Conservation (phyloP, 2,329 filamentous ascomycete species). For the Diaporthe sp. region DNA sequence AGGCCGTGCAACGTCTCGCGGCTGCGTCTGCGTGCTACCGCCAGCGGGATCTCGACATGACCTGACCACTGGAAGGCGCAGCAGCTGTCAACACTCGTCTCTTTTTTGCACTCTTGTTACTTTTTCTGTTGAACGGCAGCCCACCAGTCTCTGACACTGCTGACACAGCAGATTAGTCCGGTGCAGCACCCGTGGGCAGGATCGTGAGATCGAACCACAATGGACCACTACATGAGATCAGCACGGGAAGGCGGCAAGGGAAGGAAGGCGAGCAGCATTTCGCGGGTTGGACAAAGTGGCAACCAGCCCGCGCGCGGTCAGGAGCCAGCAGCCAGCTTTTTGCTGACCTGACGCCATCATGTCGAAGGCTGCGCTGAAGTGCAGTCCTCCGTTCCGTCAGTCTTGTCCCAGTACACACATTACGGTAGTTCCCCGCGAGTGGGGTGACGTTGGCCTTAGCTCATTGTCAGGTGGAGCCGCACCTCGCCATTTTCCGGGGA, state of each 20-base stretch:
- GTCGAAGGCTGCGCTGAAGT: not conserved
- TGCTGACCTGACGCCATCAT: not conserved
- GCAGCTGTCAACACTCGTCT: not conserved
- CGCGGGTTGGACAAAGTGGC: not conserved
- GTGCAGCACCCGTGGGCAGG: not conserved
- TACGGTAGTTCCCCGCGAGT: not conserved
- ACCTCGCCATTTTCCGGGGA: conserved; percentile 17
- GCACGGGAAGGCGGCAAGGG: not conserved
- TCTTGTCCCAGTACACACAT: not conserved
- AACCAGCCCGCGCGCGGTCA: not conserved
- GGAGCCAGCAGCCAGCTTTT: not conserved
- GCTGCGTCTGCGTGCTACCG: conserved; percentile 5
- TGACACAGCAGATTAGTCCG: not conserved
- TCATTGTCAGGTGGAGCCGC: conserved; percentile 19
- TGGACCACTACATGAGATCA: not conserved
- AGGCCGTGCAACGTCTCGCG: conserved; percentile 14
- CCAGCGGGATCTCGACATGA: not conserved
- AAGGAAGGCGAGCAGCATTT: not conserved
- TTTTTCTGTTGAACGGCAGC: not conserved
- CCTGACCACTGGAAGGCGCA: not conserved
- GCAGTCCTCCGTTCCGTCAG: not conserved
- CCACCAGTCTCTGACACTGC: not conserved
- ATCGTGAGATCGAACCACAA: conserved; percentile 10
- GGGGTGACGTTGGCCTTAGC: conserved; percentile 30
- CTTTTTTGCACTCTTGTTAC: not conserved